A percentile compares a stretch with the other conserved stretches of the same genome.
Conservation (phyloP, 1,284 basidiomycete species). For the Leccinum solheimii region DNA sequence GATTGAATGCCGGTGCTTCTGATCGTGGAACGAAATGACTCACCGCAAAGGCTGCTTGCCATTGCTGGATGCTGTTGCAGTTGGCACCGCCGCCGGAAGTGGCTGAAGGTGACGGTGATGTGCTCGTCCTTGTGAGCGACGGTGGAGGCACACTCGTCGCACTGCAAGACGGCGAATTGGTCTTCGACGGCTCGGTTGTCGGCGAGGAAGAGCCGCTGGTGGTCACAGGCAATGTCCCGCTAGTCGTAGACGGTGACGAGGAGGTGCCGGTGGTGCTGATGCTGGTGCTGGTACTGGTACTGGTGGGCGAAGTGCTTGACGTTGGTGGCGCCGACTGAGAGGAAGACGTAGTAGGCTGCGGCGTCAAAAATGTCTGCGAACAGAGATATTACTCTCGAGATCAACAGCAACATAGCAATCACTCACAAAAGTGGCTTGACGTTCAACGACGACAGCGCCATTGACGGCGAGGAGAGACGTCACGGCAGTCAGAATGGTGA, state of each 20-base stretch:
- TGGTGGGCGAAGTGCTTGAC: background rate
- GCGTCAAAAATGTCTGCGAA: conserved; percentile 15
- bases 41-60: conserved; percentile 30
- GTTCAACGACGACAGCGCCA: conserved; percentile 17
- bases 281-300: too few relatives aligned
- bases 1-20: background rate
- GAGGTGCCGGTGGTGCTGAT: background rate
- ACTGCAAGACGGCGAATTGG: background rate
- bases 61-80: conserved; percentile 26
- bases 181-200: background rate
- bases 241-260: background rate
- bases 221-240: background rate
- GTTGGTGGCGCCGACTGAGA: background rate
- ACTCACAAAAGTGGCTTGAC: conserved; percentile 22
- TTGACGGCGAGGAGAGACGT: conserved; percentile 15
- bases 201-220: background rate
- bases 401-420: rapidly evolving
- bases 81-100: background rate
- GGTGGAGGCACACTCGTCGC: background rate
- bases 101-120: background rate
- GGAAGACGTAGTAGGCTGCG: conserved; percentile 5
- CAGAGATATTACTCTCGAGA: background rate
- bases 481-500: conserved; percentile 9
- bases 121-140: background rate
- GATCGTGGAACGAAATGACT: background rate